Percentiles rank a stretch among this genome's conserved stretches.
phyloP scores from a whole-genome alignment of 2,329 filamentous ascomycete genomes.

The Ophiostoma triangulosporum region DNA sequence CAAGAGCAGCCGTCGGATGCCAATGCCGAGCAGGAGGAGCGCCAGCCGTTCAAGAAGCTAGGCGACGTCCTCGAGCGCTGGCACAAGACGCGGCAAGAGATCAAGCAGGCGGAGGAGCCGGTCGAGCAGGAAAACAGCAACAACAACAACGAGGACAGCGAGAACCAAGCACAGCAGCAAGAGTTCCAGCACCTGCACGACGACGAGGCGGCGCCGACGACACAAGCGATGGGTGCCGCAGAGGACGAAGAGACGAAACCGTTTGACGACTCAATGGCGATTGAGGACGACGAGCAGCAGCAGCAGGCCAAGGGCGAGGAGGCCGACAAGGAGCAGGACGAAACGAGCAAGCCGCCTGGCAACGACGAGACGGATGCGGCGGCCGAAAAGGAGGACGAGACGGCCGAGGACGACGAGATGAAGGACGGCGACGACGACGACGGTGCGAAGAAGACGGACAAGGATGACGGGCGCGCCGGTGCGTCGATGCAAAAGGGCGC shows the following conservation, averaged over 20 bases:
- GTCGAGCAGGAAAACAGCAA: conserved; percentile 7
- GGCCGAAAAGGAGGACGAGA: conserved; percentile 26
- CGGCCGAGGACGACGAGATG: conserved; percentile 28
- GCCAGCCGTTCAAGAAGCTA: conserved; percentile 81
- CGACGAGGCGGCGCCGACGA: conserved; percentile 67
- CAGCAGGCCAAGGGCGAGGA: conserved; percentile 2
- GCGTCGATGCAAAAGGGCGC: conserved; percentile 47
- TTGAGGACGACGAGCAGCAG: conserved; percentile 41
- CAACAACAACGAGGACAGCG: conserved; percentile 24
- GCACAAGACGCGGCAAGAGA: conserved; percentile 80
- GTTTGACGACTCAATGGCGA: conserved; percentile 77
- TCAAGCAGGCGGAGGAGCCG: conserved; percentile 38
- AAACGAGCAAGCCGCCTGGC: conserved; percentile 39
- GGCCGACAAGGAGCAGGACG: conserved; percentile 33
- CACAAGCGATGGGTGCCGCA: conserved; percentile 81
- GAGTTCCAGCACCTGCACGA: conserved; percentile 91
- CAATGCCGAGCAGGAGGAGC: conserved; percentile 21
- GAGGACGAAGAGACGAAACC: conserved; percentile 65
- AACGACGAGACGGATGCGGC: conserved; percentile 23
- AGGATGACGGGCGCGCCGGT: conserved; percentile 43
- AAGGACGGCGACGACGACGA: conserved; percentile 21
- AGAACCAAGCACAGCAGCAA: conserved; percentile 60
- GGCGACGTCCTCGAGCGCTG: conserved; percentile 86
- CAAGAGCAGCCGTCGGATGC: conserved; percentile 22
- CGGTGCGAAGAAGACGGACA: conserved; percentile 25